These are phyloP conservation scores for Neurospora sp. DNA, from an alignment of 495 filamentous ascomycete genomes.

Conservation along the genomic window DNA sequence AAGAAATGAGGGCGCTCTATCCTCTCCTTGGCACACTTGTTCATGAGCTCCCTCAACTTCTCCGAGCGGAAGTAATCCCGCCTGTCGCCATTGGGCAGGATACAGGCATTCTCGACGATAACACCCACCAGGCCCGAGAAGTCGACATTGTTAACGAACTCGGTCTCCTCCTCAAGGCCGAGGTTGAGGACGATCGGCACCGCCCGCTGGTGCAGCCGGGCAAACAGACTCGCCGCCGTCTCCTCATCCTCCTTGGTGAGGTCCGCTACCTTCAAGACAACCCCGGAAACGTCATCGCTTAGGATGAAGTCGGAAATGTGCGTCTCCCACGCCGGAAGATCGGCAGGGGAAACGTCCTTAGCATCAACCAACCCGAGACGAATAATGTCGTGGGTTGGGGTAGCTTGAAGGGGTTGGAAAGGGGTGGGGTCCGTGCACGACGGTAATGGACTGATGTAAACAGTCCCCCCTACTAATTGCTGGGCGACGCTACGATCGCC, in stretches of 20 bases:
- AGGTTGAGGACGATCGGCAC: constrained; percentile 9
- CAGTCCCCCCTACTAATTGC: not conserved
- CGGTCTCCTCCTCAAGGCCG: not conserved
- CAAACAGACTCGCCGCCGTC: not conserved
- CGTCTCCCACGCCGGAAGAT: not conserved
- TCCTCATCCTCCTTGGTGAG: not conserved
- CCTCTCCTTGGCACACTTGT: constrained; percentile 5
- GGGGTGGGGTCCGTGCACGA: not conserved
- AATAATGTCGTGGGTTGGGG: not conserved
- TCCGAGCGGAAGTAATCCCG: constrained; percentile 41
- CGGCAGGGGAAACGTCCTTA: not conserved
- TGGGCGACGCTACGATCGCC: not conserved
- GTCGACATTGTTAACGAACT: constrained; percentile 1
- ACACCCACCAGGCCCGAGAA: constrained; percentile 21
- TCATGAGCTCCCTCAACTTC: constrained; percentile 31
- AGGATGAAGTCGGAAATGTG: not conserved
- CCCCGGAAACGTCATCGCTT: not conserved
- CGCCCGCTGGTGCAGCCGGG: not conserved
- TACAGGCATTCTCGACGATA: constrained; percentile 41
- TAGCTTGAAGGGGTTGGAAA: not conserved
- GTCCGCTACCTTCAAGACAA: not conserved
- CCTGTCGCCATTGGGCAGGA: constrained; percentile 35
- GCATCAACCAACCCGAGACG: not conserved
- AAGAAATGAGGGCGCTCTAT: constrained; percentile 9
- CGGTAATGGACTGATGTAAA: not conserved